Base-by-base conservation (phyloP, 495 filamentous ascomycete genomes). In the Thermothielavioides terrestris region DNA sequence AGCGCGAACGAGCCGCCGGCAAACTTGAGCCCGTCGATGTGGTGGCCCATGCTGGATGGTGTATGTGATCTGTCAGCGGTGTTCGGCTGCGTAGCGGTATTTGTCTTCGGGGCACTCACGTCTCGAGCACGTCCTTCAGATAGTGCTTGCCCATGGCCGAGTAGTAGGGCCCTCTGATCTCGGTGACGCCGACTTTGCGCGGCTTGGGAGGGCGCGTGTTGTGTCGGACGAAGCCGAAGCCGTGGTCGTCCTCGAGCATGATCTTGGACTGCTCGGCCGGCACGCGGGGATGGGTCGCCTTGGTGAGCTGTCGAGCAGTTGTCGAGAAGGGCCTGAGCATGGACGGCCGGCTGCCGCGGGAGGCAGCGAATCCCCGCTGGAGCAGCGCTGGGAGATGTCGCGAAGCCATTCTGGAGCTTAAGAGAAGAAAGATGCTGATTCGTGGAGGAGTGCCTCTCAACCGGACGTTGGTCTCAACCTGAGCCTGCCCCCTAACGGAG, bases 1-100 rank as follows among this genome's bases (percentile, higher is more conserved):
- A 78, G 65, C n/a, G 71, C 68, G 55, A 80, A 79, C 4, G 77
- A 77, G 1, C 77, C 77, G 57, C 77, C 76, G 3, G 75, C 75
- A 62, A 80, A 79, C 43, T 80, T 79, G 9, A 81, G 62, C 2
- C 77, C 76, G 53, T 79, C 77, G 17, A 79, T 67, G 59, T 80
- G 71, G 9, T 68, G 58, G 8, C 76, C 73, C 76, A 76, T 77
- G 31, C 50, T 52, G 20, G 6, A 23, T 5, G 0, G 22, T 3
- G 12, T 1, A 7, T 23, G n/a, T n/a, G n/a, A n/a, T n/a, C n/a
- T 30, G 11, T 7, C 0, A 20, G 10, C 11, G 4, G 7, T 1
- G 21, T 18, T 30, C 6, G n/a, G n/a, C 9, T 3, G 25, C 3
- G 0, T 12, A 8, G 6, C 1, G 1, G n/a, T n/a, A n/a, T n/a